Base-by-base conservation (phyloP, 768 basidiomycete genomes). In the Tephrocybe sp. region DNA sequence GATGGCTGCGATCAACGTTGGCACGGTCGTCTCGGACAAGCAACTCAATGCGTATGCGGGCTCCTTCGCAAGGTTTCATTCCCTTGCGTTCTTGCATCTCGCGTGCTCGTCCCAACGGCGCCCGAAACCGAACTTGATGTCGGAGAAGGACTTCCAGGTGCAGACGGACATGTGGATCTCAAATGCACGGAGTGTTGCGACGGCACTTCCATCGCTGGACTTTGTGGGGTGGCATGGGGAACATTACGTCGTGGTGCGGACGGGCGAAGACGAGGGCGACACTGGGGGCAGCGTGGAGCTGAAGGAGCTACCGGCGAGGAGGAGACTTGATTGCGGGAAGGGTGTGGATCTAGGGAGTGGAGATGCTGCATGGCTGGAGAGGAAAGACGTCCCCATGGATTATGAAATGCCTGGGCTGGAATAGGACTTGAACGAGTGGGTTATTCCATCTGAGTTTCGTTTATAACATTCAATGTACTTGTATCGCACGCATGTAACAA, bases 331-430 rank as follows among this genome's bases (percentile, higher is more conserved):
- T 62, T 85, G 83, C 60, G 83, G 80, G 37, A 84, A 80, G 56
- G 83, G 83, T 26, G 82, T 86, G 17, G 83, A 86, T 65, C 65
- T 86, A 46, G 84, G 83, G 14, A 73, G 75, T 33, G 79, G 79
- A 28, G 83, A 85, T 61, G 81, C 78, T 25, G 73, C 78, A 38
- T 86, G 84, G 84, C 65, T 84, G 62, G 85, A 85, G 68, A 71
- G 84, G 60, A 86, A 84, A 68, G 85, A 88, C 57, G 81, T 88
- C n/a, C 85, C 84, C 49, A 85, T 86, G 70, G 85, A 86, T 65
- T 86, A 85, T 67, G 85, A 86, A 70, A 76, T 78, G 70, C 79
- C 83, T 12, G 79, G 75, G 9, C 62, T 78, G 60, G 69, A 73
- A 20, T 67, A 52, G 38, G 12, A 2, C 15, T 28, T 20, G 50